Conservation (phyloP, 768 basidiomycete species). For the Panaeolus papilionaceus region DNA sequence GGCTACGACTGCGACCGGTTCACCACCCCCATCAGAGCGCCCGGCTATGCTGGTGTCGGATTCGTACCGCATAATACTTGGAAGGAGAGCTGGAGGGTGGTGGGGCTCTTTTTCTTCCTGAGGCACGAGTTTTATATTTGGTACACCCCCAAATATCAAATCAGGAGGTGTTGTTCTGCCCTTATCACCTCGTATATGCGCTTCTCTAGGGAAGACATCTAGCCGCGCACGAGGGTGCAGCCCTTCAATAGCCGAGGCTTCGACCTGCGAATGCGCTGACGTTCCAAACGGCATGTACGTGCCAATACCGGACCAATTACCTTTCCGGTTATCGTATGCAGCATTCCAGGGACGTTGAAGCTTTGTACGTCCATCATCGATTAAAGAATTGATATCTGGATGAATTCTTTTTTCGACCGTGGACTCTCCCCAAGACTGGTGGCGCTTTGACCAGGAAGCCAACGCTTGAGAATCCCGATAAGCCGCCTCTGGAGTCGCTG, state of each 20-base stretch:
- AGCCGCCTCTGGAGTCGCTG: neutral
- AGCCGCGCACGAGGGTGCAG: slow-evolving; percentile 7
- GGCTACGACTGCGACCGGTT: neutral
- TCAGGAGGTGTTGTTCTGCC: slow-evolving; percentile 9
- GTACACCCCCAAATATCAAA: slow-evolving; percentile 1
- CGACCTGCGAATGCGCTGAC: neutral
- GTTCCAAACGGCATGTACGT: slow-evolving; percentile 6
- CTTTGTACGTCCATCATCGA: slow-evolving; percentile 32
- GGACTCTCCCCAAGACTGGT: slow-evolving; percentile 3
- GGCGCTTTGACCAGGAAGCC: neutral
- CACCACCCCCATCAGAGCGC: neutral
- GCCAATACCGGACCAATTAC: neutral
- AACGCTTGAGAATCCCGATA: neutral
- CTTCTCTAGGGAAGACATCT: neutral
- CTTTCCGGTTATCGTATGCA: neutral
- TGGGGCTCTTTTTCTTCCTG: slow-evolving; percentile 1
- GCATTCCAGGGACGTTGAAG: neutral
- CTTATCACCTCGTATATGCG: slow-evolving; percentile 12
- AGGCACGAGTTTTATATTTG: slow-evolving; percentile 2
- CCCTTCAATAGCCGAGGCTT: slow-evolving; percentile 4
- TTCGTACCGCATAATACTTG: slow-evolving; percentile 6
- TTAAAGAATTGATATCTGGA: slow-evolving; percentile 37
- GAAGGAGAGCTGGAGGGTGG: slow-evolving; percentile 11
- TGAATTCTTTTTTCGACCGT: slow-evolving; percentile 42
- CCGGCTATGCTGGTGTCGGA: neutral